Base-by-base conservation (phyloP, 192 early-diverging fungal species). In the Backusella macrospora region DNA sequence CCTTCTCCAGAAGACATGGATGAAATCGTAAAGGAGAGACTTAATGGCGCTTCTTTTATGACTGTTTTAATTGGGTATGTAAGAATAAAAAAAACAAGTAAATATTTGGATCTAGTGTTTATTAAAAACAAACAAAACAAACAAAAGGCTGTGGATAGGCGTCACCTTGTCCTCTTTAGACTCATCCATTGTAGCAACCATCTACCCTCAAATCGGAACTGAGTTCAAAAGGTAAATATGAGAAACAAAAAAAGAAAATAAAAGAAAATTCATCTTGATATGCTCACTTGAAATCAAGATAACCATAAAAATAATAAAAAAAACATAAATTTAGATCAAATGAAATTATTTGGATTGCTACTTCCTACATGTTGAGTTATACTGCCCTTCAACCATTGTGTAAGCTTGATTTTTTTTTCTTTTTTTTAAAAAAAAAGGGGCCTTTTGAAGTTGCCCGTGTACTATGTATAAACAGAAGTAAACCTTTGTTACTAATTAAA, bases 341-440 rank as follows among this genome's bases (percentile, higher is more conserved):
- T 46, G 85, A 90, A 55, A 86, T 93, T 38, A 86, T 92, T 3
- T 98, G 96, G 96, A 89, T 98, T 40, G 93, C 89, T 47, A 91
- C 87, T 38, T 83, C 87, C 29, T 95, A 93, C 65, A 80, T 94
- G 73, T 74, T 94, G 75, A 90, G 87, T 68, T 85, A 84, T 34
- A 93, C 94, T 3, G 90, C 94, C 9, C 82, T 95, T 68, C 89
- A 94, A 75, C 92, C 94, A 7, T 78, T 91, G 43, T 95, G 92
- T 75, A 92, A 73, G 76, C 15, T 42, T 34, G 2, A 2, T 34
- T 34, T 34, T 34, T 34, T 34, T 2, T 34, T 34, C 29, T 34
- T 34, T 59, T 9, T 43, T 4, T 59, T 8, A 9, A 29, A 23
- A 16, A 13, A 63, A 40, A 15, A 40, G 38, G 13, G 9, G 37